These are phyloP conservation scores for Saussurea involucrata DNA, from an alignment of 129 eudicot genomes.

Conservation along the genomic window DNA sequence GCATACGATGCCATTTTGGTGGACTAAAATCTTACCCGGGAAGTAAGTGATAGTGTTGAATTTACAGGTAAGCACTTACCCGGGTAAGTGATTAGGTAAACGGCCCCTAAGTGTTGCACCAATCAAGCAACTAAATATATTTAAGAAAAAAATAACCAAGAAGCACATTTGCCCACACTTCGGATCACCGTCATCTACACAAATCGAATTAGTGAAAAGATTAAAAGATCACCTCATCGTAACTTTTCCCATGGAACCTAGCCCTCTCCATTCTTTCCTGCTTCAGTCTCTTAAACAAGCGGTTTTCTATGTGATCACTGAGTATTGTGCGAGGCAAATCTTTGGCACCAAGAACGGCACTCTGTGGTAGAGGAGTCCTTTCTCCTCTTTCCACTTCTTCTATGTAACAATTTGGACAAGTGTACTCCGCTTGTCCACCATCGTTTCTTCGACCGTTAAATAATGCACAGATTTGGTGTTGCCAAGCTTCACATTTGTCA, in stretches of 20 bases:
- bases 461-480: slow-evolving; percentile 93
- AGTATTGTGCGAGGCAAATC: slow-evolving; percentile 86
- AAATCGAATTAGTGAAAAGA: not conserved
- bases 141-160: not conserved
- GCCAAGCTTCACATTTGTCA: slow-evolving; percentile 97
- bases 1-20: no score
- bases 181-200: not conserved
- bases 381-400: slow-evolving; percentile 86
- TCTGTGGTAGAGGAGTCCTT: slow-evolving; percentile 79
- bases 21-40: no score
- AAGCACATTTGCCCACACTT: not conserved
- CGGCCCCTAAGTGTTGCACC: slow-evolving; percentile 7
- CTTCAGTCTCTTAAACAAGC: slow-evolving; percentile 57
- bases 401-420: slow-evolving; percentile 90
- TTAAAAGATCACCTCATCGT: slow-evolving; percentile 62
- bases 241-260: slow-evolving; percentile 61
- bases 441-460: slow-evolving; percentile 93
- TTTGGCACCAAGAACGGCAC: slow-evolving; percentile 97
- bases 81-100: no score
- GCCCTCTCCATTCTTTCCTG: slow-evolving; percentile 85
- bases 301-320: slow-evolving; percentile 83
- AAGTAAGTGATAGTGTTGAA: no score
- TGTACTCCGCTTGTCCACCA: slow-evolving; percentile 93
- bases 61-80: no score
- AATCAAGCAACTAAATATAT: slow-evolving; percentile 6